A percentile compares a stretch with the other conserved stretches of the same genome.
Conservation (phyloP, 179 eudicot species). For the Drosera spatulata region DNA sequence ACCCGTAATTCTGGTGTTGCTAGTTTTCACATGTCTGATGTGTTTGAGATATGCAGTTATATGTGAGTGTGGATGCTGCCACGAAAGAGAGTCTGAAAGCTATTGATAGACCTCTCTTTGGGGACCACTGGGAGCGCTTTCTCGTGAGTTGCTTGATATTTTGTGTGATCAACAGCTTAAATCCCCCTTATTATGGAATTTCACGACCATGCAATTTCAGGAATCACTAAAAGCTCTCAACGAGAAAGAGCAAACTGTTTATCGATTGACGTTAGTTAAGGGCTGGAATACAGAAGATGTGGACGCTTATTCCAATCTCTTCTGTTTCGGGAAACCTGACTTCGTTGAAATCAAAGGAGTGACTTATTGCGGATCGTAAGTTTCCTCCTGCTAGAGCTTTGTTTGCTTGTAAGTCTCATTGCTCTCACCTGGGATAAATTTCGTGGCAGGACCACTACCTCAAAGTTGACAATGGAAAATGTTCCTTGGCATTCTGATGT, state of each 20-base stretch:
- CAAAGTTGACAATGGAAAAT: slow-evolving; percentile 98
- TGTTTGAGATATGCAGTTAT: slow-evolving; percentile 45
- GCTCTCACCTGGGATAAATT: slow-evolving; percentile 2
- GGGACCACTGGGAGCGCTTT: slow-evolving; percentile 99
- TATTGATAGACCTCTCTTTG: slow-evolving; percentile 94
- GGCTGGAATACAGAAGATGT: slow-evolving; percentile 98
- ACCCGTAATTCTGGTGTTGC: background rate
- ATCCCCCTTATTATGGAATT: too few species aligned
- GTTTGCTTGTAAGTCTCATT: background rate
- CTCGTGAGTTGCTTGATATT: slow-evolving; percentile 32
- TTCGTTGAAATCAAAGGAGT: slow-evolving; percentile 97
- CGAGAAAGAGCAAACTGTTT: slow-evolving; percentile 93
- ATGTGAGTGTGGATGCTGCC: slow-evolving; percentile 98
- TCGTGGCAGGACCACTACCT: slow-evolving; percentile 70
- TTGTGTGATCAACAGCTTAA: background rate
- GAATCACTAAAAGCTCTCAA: slow-evolving; percentile 73
- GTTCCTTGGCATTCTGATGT: slow-evolving; percentile 99
- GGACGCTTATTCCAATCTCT: slow-evolving; percentile 83
- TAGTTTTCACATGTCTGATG: background rate
- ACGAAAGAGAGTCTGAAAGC: slow-evolving; percentile 96
- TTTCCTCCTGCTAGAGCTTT: slow-evolving; percentile 4
- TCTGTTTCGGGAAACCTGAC: slow-evolving; percentile 75
- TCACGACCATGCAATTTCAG: slow-evolving; percentile 14
- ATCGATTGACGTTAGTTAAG: slow-evolving; percentile 88
- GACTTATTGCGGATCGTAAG: slow-evolving; percentile 99